Conservation (phyloP, 352 stramenopile genomes). For the Globisporangium iwayamae region DNA sequence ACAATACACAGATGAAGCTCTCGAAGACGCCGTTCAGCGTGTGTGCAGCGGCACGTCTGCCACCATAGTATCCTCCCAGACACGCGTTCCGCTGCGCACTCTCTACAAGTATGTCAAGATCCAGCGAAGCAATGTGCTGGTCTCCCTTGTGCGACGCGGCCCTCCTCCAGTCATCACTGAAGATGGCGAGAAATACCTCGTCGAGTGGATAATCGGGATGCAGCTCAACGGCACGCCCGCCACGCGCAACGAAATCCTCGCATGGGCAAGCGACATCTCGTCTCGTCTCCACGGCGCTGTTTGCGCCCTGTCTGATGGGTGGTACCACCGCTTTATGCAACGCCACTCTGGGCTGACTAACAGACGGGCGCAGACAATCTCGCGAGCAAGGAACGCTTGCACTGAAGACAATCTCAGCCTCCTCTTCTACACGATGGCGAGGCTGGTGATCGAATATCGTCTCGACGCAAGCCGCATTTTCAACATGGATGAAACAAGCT, state of each 20-base stretch:
- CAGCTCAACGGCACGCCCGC: background rate
- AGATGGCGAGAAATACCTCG: background rate
- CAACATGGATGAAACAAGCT: background rate
- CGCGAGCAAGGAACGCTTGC: slow-evolving; percentile 3
- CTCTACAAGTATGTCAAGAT: slow-evolving; percentile 2
- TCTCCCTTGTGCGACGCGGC: background rate
- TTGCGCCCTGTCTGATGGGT: background rate
- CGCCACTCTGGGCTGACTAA: background rate
- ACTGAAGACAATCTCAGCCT: background rate
- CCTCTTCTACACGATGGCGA: slow-evolving; percentile 2
- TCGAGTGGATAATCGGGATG: slow-evolving; percentile 1
- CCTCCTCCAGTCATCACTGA: background rate
- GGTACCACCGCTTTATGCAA: background rate
- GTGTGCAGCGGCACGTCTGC: background rate
- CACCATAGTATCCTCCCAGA: background rate
- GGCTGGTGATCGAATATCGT: background rate
- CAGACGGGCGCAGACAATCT: background rate
- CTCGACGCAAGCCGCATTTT: background rate
- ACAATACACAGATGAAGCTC: too few species aligned
- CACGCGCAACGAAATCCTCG: background rate
- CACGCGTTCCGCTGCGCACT: background rate
- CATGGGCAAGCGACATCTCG: background rate
- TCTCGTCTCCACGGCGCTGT: slow-evolving; percentile 1
- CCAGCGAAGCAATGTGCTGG: background rate
- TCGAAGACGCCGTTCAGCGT: too few species aligned